phyloP scores from a whole-genome alignment of 1,284 basidiomycete species.

The Microbotryum saponariae region DNA sequence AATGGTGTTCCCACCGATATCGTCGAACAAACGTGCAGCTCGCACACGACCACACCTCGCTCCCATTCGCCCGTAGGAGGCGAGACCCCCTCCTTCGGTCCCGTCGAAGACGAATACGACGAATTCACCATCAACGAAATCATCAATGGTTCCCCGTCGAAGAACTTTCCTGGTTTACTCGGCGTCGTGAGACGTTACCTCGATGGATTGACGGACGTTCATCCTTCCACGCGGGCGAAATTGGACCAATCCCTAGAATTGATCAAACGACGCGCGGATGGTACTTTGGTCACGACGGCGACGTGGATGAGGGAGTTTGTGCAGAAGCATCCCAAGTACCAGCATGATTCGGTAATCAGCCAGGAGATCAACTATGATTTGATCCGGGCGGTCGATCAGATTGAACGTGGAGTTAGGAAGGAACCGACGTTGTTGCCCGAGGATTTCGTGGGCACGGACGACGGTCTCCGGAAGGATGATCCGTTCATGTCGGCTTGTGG shows the following conservation, averaged over 20 bases:
- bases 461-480: background rate
- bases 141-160: conserved; percentile 65
- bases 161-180: conserved; percentile 72
- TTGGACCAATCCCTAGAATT: conserved; percentile 74
- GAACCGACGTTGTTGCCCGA: conserved; percentile 39
- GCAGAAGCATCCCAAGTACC: conserved; percentile 78
- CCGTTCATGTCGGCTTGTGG: background rate
- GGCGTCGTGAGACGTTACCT: conserved; percentile 79
- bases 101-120: conserved; percentile 69
- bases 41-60: conserved; percentile 13
- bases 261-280: conserved; percentile 68
- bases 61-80: conserved; percentile 20
- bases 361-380: conserved; percentile 93
- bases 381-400: conserved; percentile 79
- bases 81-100: conserved; percentile 12
- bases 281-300: conserved; percentile 69
- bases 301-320: conserved; percentile 92
- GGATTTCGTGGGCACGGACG: conserved; percentile 29
- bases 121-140: conserved; percentile 91
- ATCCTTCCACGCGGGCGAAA: conserved; percentile 54
- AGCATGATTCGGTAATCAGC: conserved; percentile 79
- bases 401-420: conserved; percentile 44
- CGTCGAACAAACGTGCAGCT: conserved; percentile 23
- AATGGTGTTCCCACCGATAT: background rate
- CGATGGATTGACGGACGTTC: conserved; percentile 69